Evolutionary conservation across 768 basidiomycete species (phyloP).

Genomic region (Xerocomus brunneocitrinus): DNA sequence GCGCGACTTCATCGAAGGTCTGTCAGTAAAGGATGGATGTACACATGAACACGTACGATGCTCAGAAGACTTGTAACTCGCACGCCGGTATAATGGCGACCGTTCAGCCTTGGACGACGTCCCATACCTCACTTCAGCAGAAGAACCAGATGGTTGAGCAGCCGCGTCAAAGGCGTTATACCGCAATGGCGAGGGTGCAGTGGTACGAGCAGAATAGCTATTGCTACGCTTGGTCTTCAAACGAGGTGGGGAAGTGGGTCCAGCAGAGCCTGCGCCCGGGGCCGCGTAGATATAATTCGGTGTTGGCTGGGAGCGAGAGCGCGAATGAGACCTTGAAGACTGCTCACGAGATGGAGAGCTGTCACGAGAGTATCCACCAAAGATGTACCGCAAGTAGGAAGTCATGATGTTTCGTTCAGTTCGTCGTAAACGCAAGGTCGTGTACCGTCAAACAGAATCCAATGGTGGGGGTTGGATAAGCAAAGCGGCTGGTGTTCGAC

Average conservation of each 20-base stretch:
- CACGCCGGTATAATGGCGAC: slow-evolving; percentile 37
- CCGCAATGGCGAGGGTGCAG: slow-evolving; percentile 39
- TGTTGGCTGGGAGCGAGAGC: slow-evolving; percentile 38
- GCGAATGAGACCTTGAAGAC: slow-evolving; percentile 39
- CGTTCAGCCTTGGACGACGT: slow-evolving; percentile 30
- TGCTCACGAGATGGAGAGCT: slow-evolving; percentile 22
- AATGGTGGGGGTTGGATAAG: slow-evolving; percentile 11
- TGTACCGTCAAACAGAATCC: slow-evolving; percentile 11
- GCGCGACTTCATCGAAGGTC: slow-evolving; percentile 20
- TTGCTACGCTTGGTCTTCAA: slow-evolving; percentile 37
- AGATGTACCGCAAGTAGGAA: slow-evolving; percentile 47
- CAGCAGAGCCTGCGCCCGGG: slow-evolving; percentile 23
- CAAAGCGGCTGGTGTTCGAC: not conserved
- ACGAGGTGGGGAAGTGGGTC: slow-evolving; percentile 36
- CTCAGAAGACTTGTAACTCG: slow-evolving; percentile 42
- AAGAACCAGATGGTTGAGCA: slow-evolving; percentile 18
- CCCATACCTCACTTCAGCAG: slow-evolving; percentile 32
- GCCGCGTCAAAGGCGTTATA: slow-evolving; percentile 35
- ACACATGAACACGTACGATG: slow-evolving; percentile 36
- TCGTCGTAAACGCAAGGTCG: slow-evolving; percentile 19
- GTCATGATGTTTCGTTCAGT: slow-evolving; percentile 35
- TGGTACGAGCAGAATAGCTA: slow-evolving; percentile 35
- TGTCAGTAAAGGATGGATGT: not conserved
- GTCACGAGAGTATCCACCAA: slow-evolving; percentile 34
- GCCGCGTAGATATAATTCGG: slow-evolving; percentile 41